Base-by-base conservation (phyloP, 2,329 filamentous ascomycete genomes). In the Arthrocladium fulminans region DNA sequence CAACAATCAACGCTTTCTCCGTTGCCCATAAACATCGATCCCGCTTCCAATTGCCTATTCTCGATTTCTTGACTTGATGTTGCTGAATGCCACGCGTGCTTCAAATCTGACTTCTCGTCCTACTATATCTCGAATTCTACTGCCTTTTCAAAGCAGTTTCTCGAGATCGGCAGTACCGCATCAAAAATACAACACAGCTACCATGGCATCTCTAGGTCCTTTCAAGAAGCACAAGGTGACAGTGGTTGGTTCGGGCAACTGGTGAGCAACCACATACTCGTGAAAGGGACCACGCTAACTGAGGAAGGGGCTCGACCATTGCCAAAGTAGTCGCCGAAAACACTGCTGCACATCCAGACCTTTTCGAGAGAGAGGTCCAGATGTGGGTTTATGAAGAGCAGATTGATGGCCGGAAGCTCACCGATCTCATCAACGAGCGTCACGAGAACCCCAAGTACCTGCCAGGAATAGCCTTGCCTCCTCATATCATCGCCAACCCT, bases 381-480 rank as follows among this genome's bases (percentile, higher is more conserved):
- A 97, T 98, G 92, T 98, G 92, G 92, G 94, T 98, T 62, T 96
- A 81, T 64, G 92, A 98, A 69, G 92, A 98, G 68, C 79, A 79
- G 47, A 73, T 95, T 35, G 70, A 85, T 10, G 75, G 83, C 60
- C 75, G 92, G 66, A 95, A 95, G 71, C 82, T 98, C 66, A 95
- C 92, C 6, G 68, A 80, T 45, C 70, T 98, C 59, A 95, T 98
- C 79, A 98, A 98, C 74, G 78, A 76, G 38, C 71, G 85, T 61
- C 89, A 97, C 71, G 92, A 98, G 73, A 98, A 98, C 68, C 77
- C 95, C 72, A 98, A 97, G 70, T 98, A 98, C 71, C 84, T 98
- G 8, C 88, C 90, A n/a, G 81, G 81, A 60, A 86, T 98, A 63
- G 72, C 76, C 25, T 79, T 98, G 1, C 92, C 92, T 3, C 61